phyloP scores from a whole-genome alignment of 2,329 filamentous ascomycete genomes.

The Penicillium nordicum region DNA sequence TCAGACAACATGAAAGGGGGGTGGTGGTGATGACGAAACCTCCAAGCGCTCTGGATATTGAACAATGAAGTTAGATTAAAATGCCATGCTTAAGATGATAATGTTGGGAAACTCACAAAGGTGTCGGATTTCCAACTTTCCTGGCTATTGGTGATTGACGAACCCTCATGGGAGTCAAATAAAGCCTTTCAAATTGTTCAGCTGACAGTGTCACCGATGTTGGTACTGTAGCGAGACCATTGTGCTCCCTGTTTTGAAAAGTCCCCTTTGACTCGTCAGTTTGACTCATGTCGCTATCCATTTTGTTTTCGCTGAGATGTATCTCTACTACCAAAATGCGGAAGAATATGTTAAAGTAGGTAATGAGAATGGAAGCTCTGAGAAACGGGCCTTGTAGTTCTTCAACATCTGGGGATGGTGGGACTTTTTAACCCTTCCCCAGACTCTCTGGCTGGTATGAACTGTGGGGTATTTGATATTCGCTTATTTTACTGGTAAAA shows the following conservation, averaged over 20 bases:
- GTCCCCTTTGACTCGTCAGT: constrained; percentile 6
- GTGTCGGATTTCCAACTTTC: constrained; percentile 33
- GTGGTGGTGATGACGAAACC: constrained; percentile 29
- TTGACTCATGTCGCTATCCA: constrained; percentile 6
- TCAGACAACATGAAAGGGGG: constrained; percentile 25
- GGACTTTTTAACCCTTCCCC: not conserved
- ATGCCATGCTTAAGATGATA: not conserved
- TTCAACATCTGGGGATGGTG: not conserved
- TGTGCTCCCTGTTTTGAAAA: constrained; percentile 6
- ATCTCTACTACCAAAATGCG: not conserved
- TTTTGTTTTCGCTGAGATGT: not conserved
- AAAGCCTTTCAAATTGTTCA: constrained; percentile 36
- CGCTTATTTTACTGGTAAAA: not conserved
- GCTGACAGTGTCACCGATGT: constrained; percentile 29
- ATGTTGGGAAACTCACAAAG: constrained; percentile 24
- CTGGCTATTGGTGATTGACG: constrained; percentile 29
- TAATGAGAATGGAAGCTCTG: not conserved
- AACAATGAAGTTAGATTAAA: not conserved
- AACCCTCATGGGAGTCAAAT: constrained; percentile 33
- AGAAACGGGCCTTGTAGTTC: not conserved
- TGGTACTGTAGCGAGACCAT: constrained; percentile 15
- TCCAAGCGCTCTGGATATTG: constrained; percentile 19
- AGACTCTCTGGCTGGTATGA: not conserved
- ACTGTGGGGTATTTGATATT: not conserved
- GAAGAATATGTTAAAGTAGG: not conserved